phyloP scores from a whole-genome alignment of 1,139 yeast species.

The Taphrina wiesneri region DNA sequence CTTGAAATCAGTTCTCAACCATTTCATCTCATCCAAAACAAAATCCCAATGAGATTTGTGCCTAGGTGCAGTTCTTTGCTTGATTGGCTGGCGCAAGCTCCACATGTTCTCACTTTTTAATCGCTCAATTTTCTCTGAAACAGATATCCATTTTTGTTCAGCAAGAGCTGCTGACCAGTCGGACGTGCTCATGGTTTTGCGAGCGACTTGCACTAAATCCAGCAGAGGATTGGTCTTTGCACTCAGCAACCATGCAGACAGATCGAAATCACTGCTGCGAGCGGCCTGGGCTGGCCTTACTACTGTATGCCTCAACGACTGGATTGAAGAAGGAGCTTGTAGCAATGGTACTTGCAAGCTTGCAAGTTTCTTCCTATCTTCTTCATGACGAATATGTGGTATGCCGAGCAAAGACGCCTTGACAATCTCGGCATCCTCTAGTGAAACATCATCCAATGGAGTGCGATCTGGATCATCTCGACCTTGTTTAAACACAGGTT shows the following conservation, averaged over 20 bases:
- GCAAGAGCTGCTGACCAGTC: slow-evolving; percentile 79
- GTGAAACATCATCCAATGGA: neutral
- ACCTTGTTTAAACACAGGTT: neutral
- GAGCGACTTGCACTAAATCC: slow-evolving; percentile 78
- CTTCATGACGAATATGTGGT: slow-evolving; percentile 18
- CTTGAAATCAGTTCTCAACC: slow-evolving; percentile 80
- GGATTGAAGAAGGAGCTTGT: neutral
- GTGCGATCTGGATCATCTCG: neutral
- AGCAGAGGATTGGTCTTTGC: slow-evolving; percentile 82
- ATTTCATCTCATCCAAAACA: slow-evolving; percentile 72
- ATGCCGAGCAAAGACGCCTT: slow-evolving; percentile 15
- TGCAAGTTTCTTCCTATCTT: neutral
- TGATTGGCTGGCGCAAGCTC: slow-evolving; percentile 84
- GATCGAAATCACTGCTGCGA: slow-evolving; percentile 50
- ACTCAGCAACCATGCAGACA: slow-evolving; percentile 80
- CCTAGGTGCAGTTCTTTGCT: slow-evolving; percentile 67
- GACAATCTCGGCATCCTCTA: slow-evolving; percentile 10
- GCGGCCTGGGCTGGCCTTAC: neutral
- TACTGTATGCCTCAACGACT: slow-evolving; percentile 15
- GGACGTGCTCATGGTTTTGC: slow-evolving; percentile 80
- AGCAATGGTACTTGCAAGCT: neutral
- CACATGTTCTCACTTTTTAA: slow-evolving; percentile 82
- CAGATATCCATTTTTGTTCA: slow-evolving; percentile 94
- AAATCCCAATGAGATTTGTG: slow-evolving; percentile 67
- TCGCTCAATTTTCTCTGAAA: slow-evolving; percentile 89